These are phyloP conservation scores for Pythium myriotylum DNA, from an alignment of 352 stramenopile genomes.

Conservation along the genomic window DNA sequence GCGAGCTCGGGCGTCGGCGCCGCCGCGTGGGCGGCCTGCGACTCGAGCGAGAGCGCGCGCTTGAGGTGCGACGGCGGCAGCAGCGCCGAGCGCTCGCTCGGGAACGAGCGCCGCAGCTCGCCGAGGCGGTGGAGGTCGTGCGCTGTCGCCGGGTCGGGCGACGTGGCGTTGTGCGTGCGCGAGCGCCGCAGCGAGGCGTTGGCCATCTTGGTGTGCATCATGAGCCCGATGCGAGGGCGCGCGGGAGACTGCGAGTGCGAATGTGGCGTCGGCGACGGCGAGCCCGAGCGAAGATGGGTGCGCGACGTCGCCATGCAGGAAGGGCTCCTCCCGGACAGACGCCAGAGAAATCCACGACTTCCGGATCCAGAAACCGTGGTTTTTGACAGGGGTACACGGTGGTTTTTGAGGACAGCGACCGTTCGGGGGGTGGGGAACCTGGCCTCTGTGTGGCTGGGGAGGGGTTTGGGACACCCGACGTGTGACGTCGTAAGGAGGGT, in stretches of 20 bases:
- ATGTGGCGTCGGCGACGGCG: not conserved
- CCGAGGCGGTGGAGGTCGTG: slow-evolving; percentile 9
- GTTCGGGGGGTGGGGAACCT: no score
- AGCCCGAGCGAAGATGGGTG: not conserved
- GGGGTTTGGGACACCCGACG: no score
- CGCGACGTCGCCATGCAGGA: no score
- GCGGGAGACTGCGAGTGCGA: not conserved
- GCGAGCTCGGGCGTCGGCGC: not conserved
- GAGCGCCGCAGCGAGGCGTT: slow-evolving; percentile 61
- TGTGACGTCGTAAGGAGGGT: no score
- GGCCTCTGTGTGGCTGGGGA: no score
- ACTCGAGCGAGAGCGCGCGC: slow-evolving; percentile 20
- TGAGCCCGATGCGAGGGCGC: not conserved
- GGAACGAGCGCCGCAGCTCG: slow-evolving; percentile 21
- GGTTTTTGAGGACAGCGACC: slow-evolving; percentile 12
- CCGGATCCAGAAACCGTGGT: not conserved
- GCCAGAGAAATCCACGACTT: no score
- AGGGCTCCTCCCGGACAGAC: not conserved
- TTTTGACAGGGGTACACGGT: not conserved
- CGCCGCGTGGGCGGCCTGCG: slow-evolving; percentile 1
- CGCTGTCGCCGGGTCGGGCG: slow-evolving; percentile 5
- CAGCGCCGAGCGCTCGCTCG: slow-evolving; percentile 42
- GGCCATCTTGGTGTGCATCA: slow-evolving; percentile 69
- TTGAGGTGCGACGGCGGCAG: slow-evolving; percentile 30
- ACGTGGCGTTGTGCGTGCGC: slow-evolving; percentile 36